Evolutionary conservation across 345 rosid species (phyloP).

Genomic region (Boechera retrofracta): DNA sequence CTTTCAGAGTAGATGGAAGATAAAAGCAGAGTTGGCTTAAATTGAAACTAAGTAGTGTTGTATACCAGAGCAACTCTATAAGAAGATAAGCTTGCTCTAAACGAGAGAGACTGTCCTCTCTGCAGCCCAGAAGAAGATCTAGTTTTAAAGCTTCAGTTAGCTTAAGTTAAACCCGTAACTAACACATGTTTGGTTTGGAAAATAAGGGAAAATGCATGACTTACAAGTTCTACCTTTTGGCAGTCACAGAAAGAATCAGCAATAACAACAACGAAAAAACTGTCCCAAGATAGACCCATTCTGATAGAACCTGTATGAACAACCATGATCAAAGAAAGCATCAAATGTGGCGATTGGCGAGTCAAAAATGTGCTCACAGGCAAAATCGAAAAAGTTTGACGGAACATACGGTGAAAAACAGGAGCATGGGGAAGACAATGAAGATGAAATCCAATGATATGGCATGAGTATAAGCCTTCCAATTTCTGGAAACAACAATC

Average conservation of each 20-base stretch:
- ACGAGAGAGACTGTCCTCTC: slow-evolving; percentile 49
- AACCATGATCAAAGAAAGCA: slow-evolving; percentile 1
- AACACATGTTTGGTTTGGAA: neutral
- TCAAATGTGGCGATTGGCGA: neutral
- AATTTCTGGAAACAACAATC: slow-evolving; percentile 48
- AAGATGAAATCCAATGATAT: slow-evolving; percentile 64
- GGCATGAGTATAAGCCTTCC: slow-evolving; percentile 51
- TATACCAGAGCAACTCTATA: slow-evolving; percentile 72
- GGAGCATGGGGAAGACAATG: slow-evolving; percentile 65
- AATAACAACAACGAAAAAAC: slow-evolving; percentile 46
- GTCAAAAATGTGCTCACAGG: neutral
- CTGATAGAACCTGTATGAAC: slow-evolving; percentile 68
- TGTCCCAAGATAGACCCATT: slow-evolving; percentile 61
- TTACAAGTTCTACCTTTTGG: slow-evolving; percentile 79
- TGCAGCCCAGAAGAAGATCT: slow-evolving; percentile 47
- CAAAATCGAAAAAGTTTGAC: neutral
- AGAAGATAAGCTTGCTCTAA: slow-evolving; percentile 61
- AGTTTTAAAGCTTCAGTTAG: slow-evolving; percentile 9
- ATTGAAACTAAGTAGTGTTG: slow-evolving; percentile 5
- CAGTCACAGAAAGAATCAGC: slow-evolving; percentile 48
- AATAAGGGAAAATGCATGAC: slow-evolving; percentile 30
- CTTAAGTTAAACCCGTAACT: neutral
- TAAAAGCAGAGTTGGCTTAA: slow-evolving; percentile 9
- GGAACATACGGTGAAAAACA: slow-evolving; percentile 70
- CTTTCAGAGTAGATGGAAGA: slow-evolving; percentile 25